These are phyloP conservation scores for Millerozyma miso DNA, from an alignment of 805 yeast species.

Conservation along the genomic window DNA sequence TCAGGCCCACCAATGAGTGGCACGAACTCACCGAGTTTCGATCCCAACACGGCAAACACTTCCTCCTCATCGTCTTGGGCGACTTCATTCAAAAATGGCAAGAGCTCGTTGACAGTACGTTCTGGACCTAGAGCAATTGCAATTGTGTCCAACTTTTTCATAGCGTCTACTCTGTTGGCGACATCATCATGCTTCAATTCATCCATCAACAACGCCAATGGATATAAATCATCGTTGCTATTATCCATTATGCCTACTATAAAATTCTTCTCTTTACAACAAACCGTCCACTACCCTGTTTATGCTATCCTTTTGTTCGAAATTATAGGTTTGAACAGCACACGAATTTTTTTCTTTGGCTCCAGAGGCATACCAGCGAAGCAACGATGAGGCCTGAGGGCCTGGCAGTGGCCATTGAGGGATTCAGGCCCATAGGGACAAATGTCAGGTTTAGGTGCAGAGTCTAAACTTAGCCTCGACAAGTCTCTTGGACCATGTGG, in stretches of 20 bases:
- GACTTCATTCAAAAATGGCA: constrained; percentile 85
- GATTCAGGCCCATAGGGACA: too few relatives aligned
- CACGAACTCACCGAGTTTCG: constrained; percentile 81
- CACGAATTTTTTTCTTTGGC: not conserved
- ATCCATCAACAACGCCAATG: constrained; percentile 93
- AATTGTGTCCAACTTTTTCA: constrained; percentile 90
- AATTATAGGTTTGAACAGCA: not conserved
- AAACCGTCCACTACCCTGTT: not conserved
- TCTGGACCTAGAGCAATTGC: constrained; percentile 94
- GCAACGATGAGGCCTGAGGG: too few relatives aligned
- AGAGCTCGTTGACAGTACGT: constrained; percentile 80
- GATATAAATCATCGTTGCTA: constrained; percentile 67
- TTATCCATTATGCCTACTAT: constrained; percentile 23
- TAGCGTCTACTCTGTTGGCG: constrained; percentile 87
- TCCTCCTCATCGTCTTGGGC: constrained; percentile 98
- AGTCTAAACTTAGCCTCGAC: too few relatives aligned
- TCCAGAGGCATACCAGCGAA: not conserved
- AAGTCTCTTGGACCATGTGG: too few relatives aligned
- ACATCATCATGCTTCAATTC: constrained; percentile 97
- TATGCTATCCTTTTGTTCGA: constrained; percentile 1
- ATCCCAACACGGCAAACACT: constrained; percentile 89
- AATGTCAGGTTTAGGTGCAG: too few relatives aligned
- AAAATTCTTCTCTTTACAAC: not conserved
- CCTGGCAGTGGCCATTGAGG: too few relatives aligned
- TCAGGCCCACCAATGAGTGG: constrained; percentile 82